A percentile compares a stretch with the other conserved stretches of the same genome.
These are phyloP conservation scores for Candida sp. DNA, from an alignment of 1,139 yeast genomes.

Conservation along the genomic window DNA sequence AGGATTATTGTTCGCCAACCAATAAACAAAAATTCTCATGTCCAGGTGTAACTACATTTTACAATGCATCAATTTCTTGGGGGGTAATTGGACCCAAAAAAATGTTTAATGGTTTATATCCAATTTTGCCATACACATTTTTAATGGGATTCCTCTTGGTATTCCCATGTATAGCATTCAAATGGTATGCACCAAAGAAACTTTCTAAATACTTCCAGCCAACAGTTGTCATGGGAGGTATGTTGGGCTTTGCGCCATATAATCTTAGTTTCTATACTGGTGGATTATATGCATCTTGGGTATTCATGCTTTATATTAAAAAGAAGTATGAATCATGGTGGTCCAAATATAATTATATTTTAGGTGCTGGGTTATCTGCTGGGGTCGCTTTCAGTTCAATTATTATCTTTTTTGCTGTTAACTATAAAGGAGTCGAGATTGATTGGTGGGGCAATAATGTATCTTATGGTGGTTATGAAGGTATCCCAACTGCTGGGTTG, in stretches of 20 bases:
- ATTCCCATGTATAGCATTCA: conserved; percentile 37
- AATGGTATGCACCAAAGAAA: conserved; percentile 28
- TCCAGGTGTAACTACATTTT: conserved; percentile 46
- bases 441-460: conserved; percentile 62
- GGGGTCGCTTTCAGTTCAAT: conserved; percentile 51
- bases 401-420: conserved; percentile 52
- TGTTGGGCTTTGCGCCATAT: conserved; percentile 43
- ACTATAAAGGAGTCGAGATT: conserved; percentile 33
- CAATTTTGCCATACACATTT: conserved; percentile 49
- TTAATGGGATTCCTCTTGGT: conserved; percentile 51
- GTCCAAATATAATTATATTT: conserved; percentile 54
- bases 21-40: conserved; percentile 39
- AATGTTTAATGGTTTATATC: conserved; percentile 47
- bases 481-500: conserved; percentile 28
- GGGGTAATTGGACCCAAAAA: conserved; percentile 67
- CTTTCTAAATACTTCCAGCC: conserved; percentile 37
- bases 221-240: conserved; percentile 38
- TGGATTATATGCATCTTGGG: conserved; percentile 35
- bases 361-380: conserved; percentile 48
- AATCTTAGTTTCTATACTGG: conserved; percentile 45
- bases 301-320: conserved; percentile 46
- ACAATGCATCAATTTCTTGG: conserved; percentile 58
- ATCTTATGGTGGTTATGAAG: conserved; percentile 39
- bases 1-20: conserved; percentile 45
- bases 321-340: conserved; percentile 47